A percentile compares a stretch with the other conserved stretches of the same genome.
Evolutionary conservation across 805 yeast species (phyloP).

Genomic region (Candida insectalens): DNA sequence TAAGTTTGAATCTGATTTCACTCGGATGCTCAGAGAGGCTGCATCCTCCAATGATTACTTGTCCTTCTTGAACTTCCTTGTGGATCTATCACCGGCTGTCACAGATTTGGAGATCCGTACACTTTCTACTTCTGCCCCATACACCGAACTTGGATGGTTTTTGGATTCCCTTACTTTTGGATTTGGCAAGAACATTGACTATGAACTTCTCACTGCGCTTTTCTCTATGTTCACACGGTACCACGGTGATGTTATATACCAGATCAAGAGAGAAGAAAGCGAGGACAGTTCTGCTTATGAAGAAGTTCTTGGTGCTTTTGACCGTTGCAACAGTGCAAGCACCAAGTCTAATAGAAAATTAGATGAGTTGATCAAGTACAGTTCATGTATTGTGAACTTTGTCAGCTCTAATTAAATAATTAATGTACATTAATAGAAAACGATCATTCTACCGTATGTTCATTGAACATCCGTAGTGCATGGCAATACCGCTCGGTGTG

Average conservation of each 20-base stretch:
- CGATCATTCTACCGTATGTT: background rate
- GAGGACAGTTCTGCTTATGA: slow-evolving; percentile 20
- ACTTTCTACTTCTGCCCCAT: slow-evolving; percentile 55
- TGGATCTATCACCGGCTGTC: slow-evolving; percentile 60
- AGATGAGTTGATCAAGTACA: slow-evolving; percentile 65
- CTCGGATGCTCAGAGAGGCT: slow-evolving; percentile 51
- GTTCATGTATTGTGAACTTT: slow-evolving; percentile 69
- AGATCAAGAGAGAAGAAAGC: slow-evolving; percentile 9
- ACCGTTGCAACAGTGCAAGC: slow-evolving; percentile 36
- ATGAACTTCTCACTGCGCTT: slow-evolving; percentile 76
- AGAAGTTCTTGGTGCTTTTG: slow-evolving; percentile 30
- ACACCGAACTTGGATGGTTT: slow-evolving; percentile 54
- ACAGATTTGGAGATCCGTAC: slow-evolving; percentile 86
- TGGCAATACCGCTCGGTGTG: slow-evolving; percentile 32
- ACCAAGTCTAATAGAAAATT: slow-evolving; percentile 33
- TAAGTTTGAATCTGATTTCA: slow-evolving; percentile 67
- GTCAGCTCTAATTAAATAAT: slow-evolving; percentile 45
- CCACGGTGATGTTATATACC: slow-evolving; percentile 71
- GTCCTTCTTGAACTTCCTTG: slow-evolving; percentile 45
- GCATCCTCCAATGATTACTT: slow-evolving; percentile 27
- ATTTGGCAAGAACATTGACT: slow-evolving; percentile 43
- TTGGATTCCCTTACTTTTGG: slow-evolving; percentile 61
- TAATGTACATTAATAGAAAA: slow-evolving; percentile 16
- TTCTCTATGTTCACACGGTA: slow-evolving; percentile 61
- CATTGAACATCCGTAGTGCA: slow-evolving; percentile 47